A percentile compares a stretch with the other conserved stretches of the same genome.
phyloP scores from a whole-genome alignment of 2,329 filamentous ascomycete species.

The Aspergillus pseudoviridinutans region DNA sequence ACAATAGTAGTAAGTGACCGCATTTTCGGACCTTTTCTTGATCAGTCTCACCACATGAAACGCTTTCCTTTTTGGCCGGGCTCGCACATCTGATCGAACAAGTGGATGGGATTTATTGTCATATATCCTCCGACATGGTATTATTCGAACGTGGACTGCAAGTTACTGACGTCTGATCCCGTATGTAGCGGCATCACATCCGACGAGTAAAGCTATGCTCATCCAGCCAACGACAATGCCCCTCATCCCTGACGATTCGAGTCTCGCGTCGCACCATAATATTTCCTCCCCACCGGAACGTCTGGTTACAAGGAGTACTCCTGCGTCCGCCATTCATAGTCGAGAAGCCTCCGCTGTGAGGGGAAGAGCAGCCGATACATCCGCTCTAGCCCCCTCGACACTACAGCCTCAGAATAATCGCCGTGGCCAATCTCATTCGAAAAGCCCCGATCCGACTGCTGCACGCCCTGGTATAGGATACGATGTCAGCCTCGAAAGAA shows the following conservation, averaged over 20 bases:
- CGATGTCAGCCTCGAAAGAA: conserved; percentile 38
- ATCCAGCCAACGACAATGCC: conserved; percentile 37
- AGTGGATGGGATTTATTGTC: not conserved
- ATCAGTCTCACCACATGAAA: not conserved
- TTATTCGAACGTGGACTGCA: not conserved
- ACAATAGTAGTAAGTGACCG: conserved; percentile 21
- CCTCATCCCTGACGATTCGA: conserved; percentile 39
- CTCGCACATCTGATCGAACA: not conserved
- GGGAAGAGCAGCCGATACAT: conserved; percentile 37
- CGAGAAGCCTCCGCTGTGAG: conserved; percentile 43
- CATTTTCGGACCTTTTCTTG: conserved; percentile 5
- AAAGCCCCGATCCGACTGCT: conserved; percentile 37
- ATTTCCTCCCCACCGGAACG: conserved; percentile 37
- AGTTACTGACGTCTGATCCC: not conserved
- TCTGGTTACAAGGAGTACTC: conserved; percentile 34
- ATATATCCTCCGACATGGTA: not conserved
- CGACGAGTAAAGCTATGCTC: conserved; percentile 34
- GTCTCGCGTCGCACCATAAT: conserved; percentile 34
- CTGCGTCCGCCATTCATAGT: conserved; percentile 38
- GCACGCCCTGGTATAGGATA: conserved; percentile 33
- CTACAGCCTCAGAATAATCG: conserved; percentile 32
- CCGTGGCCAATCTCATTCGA: conserved; percentile 40
- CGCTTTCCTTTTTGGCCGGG: not conserved
- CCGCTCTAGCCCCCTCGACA: conserved; percentile 31
- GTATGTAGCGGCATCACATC: conserved; percentile 34